phyloP scores from a whole-genome alignment of 148 eudicot genomes.

The Camellia granthamiana region DNA sequence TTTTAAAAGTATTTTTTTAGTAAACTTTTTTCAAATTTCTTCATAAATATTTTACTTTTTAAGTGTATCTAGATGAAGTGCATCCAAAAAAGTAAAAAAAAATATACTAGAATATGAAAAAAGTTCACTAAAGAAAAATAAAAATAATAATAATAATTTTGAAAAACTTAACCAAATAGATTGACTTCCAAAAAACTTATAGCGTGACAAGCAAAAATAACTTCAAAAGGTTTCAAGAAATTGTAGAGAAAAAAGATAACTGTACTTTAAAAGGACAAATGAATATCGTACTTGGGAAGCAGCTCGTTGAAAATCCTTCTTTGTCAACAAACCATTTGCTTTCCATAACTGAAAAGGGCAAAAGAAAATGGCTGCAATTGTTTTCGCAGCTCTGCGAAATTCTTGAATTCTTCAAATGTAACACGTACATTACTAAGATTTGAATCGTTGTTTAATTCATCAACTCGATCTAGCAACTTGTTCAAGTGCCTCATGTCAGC shows the following conservation, averaged over 20 bases:
- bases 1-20: too few relatives aligned
- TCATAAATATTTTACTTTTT: too few relatives aligned
- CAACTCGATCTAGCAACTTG: slow-evolving; percentile 61
- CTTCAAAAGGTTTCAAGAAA: neutral
- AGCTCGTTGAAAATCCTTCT: slow-evolving; percentile 60
- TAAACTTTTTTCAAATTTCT: too few relatives aligned
- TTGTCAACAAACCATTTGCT: slow-evolving; percentile 55
- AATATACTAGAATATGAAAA: too few relatives aligned
- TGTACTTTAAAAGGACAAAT: neutral
- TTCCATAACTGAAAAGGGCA: slow-evolving; percentile 56
- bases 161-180: neutral
- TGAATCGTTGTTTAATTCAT: slow-evolving; percentile 44
- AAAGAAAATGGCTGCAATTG: slow-evolving; percentile 54
- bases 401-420: slow-evolving; percentile 49
- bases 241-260: neutral
- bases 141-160: too few relatives aligned
- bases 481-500: slow-evolving; percentile 56
- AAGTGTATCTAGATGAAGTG: too few relatives aligned
- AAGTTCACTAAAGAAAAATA: too few relatives aligned
- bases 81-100: too few relatives aligned
- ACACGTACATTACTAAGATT: slow-evolving; percentile 39
- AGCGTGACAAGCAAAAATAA: neutral
- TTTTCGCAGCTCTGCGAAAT: slow-evolving; percentile 54
- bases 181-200: neutral
- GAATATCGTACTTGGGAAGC: slow-evolving; percentile 52